A percentile compares a stretch with the other conserved stretches of the same genome.
phyloP scores from a whole-genome alignment of 768 basidiomycete genomes.

The Collybiopsis luxurians region DNA sequence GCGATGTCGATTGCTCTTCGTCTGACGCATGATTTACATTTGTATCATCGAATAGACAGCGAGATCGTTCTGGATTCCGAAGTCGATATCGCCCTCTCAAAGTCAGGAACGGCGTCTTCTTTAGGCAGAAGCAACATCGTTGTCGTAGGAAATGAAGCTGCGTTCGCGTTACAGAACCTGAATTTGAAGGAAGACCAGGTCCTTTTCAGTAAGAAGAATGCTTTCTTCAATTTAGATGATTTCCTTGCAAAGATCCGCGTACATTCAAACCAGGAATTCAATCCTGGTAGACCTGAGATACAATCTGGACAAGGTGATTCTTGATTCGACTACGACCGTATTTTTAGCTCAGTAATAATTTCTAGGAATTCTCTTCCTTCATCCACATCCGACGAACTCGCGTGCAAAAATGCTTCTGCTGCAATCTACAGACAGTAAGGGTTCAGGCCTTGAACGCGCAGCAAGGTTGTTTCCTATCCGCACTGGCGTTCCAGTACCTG shows the following conservation, averaged over 20 bases:
- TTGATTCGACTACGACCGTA: slow-evolving; percentile 8
- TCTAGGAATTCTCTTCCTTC: slow-evolving; percentile 58
- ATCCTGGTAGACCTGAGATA: slow-evolving; percentile 10
- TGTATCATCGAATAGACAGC: slow-evolving; percentile 70
- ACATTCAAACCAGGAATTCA: slow-evolving; percentile 27
- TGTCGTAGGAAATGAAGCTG: slow-evolving; percentile 45
- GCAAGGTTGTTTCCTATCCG: slow-evolving; percentile 79
- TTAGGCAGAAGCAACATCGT: slow-evolving; percentile 51
- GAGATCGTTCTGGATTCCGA: slow-evolving; percentile 50
- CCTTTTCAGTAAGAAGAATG: not conserved
- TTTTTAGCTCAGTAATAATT: slow-evolving; percentile 14
- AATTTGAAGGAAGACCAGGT: not conserved
- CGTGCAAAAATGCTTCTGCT: slow-evolving; percentile 49
- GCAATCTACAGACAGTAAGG: slow-evolving; percentile 44
- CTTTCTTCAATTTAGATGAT: slow-evolving; percentile 12
- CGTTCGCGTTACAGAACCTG: slow-evolving; percentile 10
- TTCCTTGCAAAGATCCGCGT: slow-evolving; percentile 24
- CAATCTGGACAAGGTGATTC: slow-evolving; percentile 11
- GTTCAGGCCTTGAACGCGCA: slow-evolving; percentile 60
- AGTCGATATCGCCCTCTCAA: slow-evolving; percentile 17
- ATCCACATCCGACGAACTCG: slow-evolving; percentile 54
- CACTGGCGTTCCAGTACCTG: slow-evolving; percentile 74
- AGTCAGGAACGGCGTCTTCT: slow-evolving; percentile 16
- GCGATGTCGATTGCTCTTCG: slow-evolving; percentile 54
- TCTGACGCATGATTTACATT: slow-evolving; percentile 62